Conservation (phyloP, 2,329 filamentous ascomycete species). For the Ascochyta pisi region DNA sequence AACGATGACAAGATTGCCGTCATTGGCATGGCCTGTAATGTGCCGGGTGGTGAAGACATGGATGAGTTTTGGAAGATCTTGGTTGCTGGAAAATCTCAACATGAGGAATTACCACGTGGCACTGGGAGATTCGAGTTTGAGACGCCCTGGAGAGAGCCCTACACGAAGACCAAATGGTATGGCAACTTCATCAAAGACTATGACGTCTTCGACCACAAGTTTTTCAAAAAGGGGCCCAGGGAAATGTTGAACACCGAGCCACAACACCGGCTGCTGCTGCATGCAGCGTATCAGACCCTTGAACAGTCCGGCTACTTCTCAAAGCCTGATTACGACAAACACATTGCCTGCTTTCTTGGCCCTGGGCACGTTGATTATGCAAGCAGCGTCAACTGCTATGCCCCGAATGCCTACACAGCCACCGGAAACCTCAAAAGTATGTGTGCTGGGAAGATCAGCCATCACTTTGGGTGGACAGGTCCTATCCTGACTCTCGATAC, state of each 20-base stretch:
- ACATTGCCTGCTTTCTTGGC: conserved; percentile 43
- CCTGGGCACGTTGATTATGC: conserved; percentile 36
- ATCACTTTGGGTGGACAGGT: conserved; percentile 37
- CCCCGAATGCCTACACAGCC: conserved; percentile 37
- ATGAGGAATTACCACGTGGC: neutral
- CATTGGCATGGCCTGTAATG: conserved; percentile 22
- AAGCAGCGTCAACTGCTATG: conserved; percentile 37
- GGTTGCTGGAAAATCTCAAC: conserved; percentile 6
- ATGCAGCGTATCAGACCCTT: conserved; percentile 45
- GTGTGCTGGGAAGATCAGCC: conserved; percentile 24
- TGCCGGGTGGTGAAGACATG: conserved; percentile 18
- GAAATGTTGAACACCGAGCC: conserved; percentile 33
- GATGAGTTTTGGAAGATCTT: conserved; percentile 21
- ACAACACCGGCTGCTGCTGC: conserved; percentile 30
- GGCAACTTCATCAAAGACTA: conserved; percentile 32
- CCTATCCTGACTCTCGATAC: conserved; percentile 39
- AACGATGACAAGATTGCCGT: conserved; percentile 20
- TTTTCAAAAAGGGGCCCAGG: conserved; percentile 26
- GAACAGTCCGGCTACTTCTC: conserved; percentile 39
- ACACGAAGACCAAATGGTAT: conserved; percentile 10
- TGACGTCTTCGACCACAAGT: conserved; percentile 40
- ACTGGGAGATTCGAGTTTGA: conserved; percentile 6
- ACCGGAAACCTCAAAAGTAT: conserved; percentile 26
- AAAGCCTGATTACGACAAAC: conserved; percentile 9
- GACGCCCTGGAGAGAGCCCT: neutral